phyloP scores from a whole-genome alignment of 345 rosid species.

The Capsella bursapastoris region DNA sequence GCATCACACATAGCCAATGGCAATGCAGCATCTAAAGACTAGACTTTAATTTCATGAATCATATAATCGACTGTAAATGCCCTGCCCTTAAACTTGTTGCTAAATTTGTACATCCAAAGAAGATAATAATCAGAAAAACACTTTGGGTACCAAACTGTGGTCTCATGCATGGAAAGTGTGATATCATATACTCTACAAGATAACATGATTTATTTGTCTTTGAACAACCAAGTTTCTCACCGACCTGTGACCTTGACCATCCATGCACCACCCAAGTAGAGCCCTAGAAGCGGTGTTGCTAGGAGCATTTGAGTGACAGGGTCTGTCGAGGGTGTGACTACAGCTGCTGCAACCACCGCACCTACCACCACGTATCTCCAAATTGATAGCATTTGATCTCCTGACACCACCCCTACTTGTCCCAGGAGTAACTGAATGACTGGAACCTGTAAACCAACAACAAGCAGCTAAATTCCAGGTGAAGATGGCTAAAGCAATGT shows the following conservation, averaged over 20 bases:
- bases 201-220: background rate
- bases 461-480: background rate
- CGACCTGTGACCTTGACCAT: slow-evolving; percentile 82
- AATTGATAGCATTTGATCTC: slow-evolving; percentile 93
- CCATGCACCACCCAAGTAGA: slow-evolving; percentile 96
- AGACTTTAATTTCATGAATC: too few species aligned
- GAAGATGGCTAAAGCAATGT: slow-evolving; percentile 28
- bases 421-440: slow-evolving; percentile 94
- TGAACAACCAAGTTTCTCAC: slow-evolving; percentile 47
- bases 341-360: slow-evolving; percentile 90
- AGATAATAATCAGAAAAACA: background rate
- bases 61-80: too few species aligned
- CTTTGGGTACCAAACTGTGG: slow-evolving; percentile 25
- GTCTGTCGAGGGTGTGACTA: slow-evolving; percentile 94
- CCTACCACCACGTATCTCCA: slow-evolving; percentile 99
- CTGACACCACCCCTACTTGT: slow-evolving; percentile 83
- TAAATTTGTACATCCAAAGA: slow-evolving; percentile 12
- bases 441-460: slow-evolving; percentile 69
- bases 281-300: slow-evolving; percentile 90
- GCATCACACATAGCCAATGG: too few species aligned
- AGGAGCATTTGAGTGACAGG: slow-evolving; percentile 95
- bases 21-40: too few species aligned
- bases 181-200: slow-evolving; percentile 35
- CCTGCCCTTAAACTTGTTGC: background rate
- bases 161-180: slow-evolving; percentile 20